phyloP scores from a whole-genome alignment of 139 green algal species.

The Trebouxia sp. region DNA sequence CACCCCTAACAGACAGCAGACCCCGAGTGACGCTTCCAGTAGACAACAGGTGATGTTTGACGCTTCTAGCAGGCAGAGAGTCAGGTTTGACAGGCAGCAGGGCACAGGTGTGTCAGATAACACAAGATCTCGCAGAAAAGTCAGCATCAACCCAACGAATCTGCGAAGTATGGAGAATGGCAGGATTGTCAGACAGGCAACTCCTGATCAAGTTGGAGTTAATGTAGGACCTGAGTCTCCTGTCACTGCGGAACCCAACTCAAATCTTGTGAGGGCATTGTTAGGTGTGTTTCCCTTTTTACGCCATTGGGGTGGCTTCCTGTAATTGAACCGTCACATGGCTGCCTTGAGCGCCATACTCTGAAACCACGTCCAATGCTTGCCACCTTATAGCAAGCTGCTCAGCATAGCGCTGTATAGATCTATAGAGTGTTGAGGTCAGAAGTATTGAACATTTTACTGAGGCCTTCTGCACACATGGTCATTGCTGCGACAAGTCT shows the following conservation, averaged over 20 bases:
- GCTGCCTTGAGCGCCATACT: no score
- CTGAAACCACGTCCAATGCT: no score
- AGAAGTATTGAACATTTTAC: no score
- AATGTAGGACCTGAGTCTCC: neutral
- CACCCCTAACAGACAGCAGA: neutral
- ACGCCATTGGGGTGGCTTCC: constrained; percentile 4
- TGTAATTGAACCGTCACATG: neutral
- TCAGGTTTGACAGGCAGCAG: neutral
- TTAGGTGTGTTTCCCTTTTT: constrained; percentile 3
- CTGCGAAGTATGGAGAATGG: neutral
- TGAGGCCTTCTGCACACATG: no score
- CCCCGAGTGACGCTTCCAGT: no score
- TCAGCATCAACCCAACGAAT: neutral
- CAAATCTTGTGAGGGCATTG: neutral
- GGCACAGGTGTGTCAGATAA: neutral
- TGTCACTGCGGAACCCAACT: neutral
- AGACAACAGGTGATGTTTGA: no score
- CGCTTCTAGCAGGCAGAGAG: neutral
- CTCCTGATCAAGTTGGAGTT: constrained; percentile 10
- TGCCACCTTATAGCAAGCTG: no score
- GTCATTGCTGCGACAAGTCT: no score
- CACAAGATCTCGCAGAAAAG: neutral
- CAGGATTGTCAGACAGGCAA: constrained; percentile 1
- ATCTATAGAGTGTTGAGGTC: no score
- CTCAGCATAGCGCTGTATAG: no score